Evolutionary conservation across 202 grass and related monocot genomes (phyloP).

Genomic region (Zoysia matrella): DNA sequence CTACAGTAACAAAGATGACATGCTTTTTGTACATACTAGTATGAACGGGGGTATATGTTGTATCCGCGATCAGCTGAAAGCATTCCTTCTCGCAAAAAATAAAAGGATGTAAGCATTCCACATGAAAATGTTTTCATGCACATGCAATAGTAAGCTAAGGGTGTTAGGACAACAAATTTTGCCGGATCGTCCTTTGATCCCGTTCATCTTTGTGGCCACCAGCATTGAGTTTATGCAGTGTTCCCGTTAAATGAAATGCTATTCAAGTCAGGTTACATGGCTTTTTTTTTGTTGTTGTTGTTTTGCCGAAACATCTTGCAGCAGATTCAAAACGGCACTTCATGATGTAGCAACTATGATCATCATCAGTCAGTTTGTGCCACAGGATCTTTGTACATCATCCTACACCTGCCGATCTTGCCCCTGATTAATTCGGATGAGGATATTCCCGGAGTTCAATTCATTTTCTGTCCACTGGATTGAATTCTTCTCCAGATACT

Average conservation of each 20-base stretch:
- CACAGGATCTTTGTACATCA: constrained; percentile 13
- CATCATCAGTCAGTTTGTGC: constrained; percentile 32
- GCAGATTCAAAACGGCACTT: constrained; percentile 17
- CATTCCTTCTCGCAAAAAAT: too few relatives aligned
- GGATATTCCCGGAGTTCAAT: constrained; percentile 47
- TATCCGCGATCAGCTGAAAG: too few relatives aligned
- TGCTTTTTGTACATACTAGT: too few relatives aligned
- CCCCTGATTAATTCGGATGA: constrained; percentile 68
- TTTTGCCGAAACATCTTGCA: too few relatives aligned
- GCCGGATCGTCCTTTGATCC: neutral
- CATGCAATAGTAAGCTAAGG: neutral
- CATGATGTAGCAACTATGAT: constrained; percentile 19
- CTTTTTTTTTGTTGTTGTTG: too few relatives aligned
- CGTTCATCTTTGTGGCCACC: constrained; percentile 22
- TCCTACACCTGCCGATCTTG: constrained; percentile 44
- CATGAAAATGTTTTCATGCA: neutral
- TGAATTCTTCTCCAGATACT: constrained; percentile 74
- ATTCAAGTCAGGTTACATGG: too few relatives aligned
- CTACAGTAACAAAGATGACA: too few relatives aligned
- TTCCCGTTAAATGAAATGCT: neutral
- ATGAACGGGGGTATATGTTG: too few relatives aligned
- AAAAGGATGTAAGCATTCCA: too few relatives aligned
- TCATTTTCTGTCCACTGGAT: constrained; percentile 69
- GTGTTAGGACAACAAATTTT: constrained; percentile 9
- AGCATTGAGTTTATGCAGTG: neutral